A percentile compares a stretch with the other conserved stretches of the same genome.
Conservation (phyloP, 140 eudicot species). For the Oenanthe javanica region DNA sequence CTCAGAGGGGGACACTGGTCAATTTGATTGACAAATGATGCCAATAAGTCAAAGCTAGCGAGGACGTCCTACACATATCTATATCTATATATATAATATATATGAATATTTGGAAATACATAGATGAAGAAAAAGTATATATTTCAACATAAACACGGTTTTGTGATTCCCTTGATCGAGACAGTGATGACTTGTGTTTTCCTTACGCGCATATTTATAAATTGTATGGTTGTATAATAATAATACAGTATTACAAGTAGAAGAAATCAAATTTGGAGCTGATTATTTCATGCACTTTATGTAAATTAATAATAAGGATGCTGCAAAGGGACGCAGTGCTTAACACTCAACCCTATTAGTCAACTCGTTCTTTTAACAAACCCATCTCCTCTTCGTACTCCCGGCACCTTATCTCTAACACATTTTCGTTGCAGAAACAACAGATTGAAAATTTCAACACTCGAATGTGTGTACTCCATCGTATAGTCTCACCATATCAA, state of each 20-base stretch:
- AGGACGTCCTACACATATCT: neutral
- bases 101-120: no score
- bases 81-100: neutral
- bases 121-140: no score
- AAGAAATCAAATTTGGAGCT: neutral
- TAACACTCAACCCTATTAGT: conserved; percentile 12
- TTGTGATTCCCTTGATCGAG: conserved; percentile 8
- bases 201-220: neutral
- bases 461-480: no score
- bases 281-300: conserved; percentile 17
- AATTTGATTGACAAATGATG: conserved; percentile 18
- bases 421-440: neutral
- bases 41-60: neutral
- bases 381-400: conserved; percentile 10
- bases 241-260: no score
- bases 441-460: no score
- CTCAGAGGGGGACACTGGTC: neutral
- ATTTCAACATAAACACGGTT: neutral
- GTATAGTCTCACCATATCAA: no score
- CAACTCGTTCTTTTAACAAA: conserved; percentile 27
- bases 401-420: conserved; percentile 1
- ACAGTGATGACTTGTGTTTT: conserved; percentile 19
- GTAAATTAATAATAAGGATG: conserved; percentile 21
- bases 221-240: no score
- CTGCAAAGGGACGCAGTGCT: conserved; percentile 30